Evolutionary conservation across 2,329 filamentous ascomycete species (phyloP).

Genomic region (Ascochyta koolunga): DNA sequence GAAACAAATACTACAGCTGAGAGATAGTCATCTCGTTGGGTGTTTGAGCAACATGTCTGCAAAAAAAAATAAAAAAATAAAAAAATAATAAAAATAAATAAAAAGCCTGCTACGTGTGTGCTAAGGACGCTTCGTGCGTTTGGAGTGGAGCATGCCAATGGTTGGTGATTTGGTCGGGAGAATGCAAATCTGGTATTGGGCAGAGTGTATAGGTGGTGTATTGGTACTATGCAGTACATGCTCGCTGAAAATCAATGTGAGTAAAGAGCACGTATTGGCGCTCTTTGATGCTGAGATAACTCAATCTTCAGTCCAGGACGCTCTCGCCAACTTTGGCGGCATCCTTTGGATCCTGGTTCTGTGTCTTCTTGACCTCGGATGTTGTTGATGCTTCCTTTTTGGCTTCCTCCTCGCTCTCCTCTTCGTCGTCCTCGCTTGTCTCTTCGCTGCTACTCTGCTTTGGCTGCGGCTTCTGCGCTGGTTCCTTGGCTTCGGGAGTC

Average conservation of each 20-base stretch:
- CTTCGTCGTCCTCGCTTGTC: slow-evolving; percentile 3
- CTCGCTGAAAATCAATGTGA: slow-evolving; percentile 5
- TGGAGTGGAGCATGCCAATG: no score
- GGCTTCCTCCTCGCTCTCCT: slow-evolving; percentile 1
- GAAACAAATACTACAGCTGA: no score
- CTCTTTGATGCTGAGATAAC: not conserved
- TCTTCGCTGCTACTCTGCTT: slow-evolving; percentile 21
- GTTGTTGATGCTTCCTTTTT: not conserved
- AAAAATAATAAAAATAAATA: no score
- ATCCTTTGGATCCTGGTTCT: slow-evolving; percentile 32
- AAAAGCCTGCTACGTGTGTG: no score
- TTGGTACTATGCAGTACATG: not conserved
- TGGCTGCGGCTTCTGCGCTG: slow-evolving; percentile 26
- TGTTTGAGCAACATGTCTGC: no score
- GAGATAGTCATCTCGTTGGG: no score
- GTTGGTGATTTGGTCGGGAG: no score
- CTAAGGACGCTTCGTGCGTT: no score
- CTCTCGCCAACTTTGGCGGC: slow-evolving; percentile 44
- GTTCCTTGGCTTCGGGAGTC: not conserved
- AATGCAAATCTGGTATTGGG: no score
- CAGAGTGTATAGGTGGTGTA: not conserved
- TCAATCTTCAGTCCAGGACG: slow-evolving; percentile 37
- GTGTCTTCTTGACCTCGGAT: slow-evolving; percentile 15
- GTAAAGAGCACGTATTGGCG: not conserved
- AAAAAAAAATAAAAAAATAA: no score